Evolutionary conservation across 2,329 filamentous ascomycete species (phyloP), one percentile per base, ranked within the genome.

Genomic region (Sporothrix curviconia): DNA sequence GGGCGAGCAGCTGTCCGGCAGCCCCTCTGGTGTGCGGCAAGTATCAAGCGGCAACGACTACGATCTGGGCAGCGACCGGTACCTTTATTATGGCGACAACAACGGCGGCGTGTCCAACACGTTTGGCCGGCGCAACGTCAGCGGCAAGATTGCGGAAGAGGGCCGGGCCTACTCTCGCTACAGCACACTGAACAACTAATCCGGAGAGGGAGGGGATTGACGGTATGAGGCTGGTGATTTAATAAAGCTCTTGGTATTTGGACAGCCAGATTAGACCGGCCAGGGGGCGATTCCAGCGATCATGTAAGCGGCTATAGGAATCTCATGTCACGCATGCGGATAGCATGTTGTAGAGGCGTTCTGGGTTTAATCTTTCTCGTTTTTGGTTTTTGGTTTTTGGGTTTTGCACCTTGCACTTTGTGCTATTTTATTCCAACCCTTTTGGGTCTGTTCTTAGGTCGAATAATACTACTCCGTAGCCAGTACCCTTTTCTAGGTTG

Each of bases 61-160:
- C 57, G 72, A 72, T 28, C 69, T 61, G 4, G 56, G 56, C 49
- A 61, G 46, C 53, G 59, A 60, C 55, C 59, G 57, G 11, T 57
- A 61, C 46, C 30, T 56, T 17, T 52, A 69, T 57, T 61, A 68
- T 34, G 56, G 53, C 24, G 51, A 56, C n/a, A 47, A 47, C 52
- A 43, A 28, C 37, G 17, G 4, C 4, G 36, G 19, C 22, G 42
- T 14, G 15, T 1, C 39, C 25, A 58, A 58, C 25, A 66, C 66
- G 1, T 73, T 73, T 54, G 73, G 71, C 17, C 73, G 79, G 47
- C 73, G 86, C 46, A 83, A 86, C 60, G 86, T 89, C 2, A 90
- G 86, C 66, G 88, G 87, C 1, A 89, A 87, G 74, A 71, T 84
- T 56, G 86, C 79, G 0, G 87, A 91, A 68, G 88, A 92, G 67